Conservation (phyloP, 192 early-diverging fungal species). For the Gaertneriomyces semiglobifer region DNA sequence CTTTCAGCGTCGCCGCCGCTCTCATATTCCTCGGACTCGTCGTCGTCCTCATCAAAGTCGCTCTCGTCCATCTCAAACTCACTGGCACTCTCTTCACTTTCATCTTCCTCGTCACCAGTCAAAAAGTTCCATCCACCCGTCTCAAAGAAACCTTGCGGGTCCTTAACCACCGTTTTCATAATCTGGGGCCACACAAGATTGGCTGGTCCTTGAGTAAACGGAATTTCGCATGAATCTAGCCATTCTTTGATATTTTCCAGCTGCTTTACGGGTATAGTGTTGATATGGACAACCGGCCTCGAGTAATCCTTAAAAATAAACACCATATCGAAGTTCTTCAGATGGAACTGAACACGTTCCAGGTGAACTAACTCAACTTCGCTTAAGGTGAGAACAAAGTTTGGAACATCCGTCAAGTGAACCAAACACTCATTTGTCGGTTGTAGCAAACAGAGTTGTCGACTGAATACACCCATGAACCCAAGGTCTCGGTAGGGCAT, state of each 20-base stretch:
- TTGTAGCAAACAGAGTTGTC: constrained; percentile 87
- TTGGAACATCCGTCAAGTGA: constrained; percentile 91
- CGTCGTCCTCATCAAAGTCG: constrained; percentile 8
- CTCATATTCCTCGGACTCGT: constrained; percentile 30
- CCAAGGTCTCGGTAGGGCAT: constrained; percentile 89
- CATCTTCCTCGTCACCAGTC: constrained; percentile 35
- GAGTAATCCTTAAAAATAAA: constrained; percentile 95
- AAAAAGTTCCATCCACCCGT: constrained; percentile 91
- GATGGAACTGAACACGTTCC: constrained; percentile 94
- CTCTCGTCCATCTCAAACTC: constrained; percentile 40
- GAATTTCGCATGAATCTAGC: constrained; percentile 86
- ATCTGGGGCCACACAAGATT: constrained; percentile 94
- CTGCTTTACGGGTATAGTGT: constrained; percentile 87
- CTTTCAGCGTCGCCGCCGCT: constrained; percentile 20
- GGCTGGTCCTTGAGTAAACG: constrained; percentile 88
- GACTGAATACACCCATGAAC: constrained; percentile 90
- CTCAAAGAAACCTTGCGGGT: constrained; percentile 89
- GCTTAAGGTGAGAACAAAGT: constrained; percentile 80
- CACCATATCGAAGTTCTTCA: constrained; percentile 99
- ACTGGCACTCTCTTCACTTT: constrained; percentile 37
- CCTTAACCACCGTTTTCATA: constrained; percentile 96
- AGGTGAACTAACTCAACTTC: constrained; percentile 95
- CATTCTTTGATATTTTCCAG: constrained; percentile 94
- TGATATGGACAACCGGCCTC: constrained; percentile 87
- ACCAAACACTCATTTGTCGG: constrained; percentile 96